Base-by-base conservation (phyloP, 768 basidiomycete genomes). In the Amanita exitialis region DNA sequence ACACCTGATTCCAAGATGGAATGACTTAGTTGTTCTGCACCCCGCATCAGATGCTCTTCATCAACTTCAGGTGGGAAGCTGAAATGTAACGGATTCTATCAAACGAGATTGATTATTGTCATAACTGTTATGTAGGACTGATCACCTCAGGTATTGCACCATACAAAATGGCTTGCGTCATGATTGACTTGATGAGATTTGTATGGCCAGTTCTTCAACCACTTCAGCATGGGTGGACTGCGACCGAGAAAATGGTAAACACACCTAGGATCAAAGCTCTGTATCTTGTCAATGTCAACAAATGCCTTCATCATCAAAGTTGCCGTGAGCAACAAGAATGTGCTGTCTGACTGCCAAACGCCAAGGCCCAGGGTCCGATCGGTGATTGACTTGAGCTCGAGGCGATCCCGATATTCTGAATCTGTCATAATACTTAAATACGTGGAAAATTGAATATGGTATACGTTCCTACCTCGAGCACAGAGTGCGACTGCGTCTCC, bases 111-210 rank as follows among this genome's bases (percentile, higher is more conserved):
- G 8, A 28, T 15, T 18, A 46, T 32, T 8, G 16, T 47, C 32
- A 52, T 32, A 50, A 47, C 3, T 15, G 12, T 21, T 18, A 55
- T 27, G 7, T 27, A 16, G 4, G 23, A 13, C 13, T 6, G 68
- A 28, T 32, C 61, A 83, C 83, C 61, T 82, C 75, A 20, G 81
- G 71, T 57, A 80, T 69, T 23, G 83, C 74, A 10, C 85, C 85
- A 60, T 89, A 90, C 30, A 90, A 61, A 55, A 90, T 88, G 9
- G 87, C 88, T 60, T 90, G 86, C 41, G 80, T 86, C 81, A 91
- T 82, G 21, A 80, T 86, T 7, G 84, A 82, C 64, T 84, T 84
- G 61, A 90, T 78, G 21, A 90, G 68, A 52, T 77, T 76, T 2
- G 83, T 79, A 38, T 69, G 76, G 53, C 81, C 88, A 51, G 72